phyloP scores from a whole-genome alignment of 805 yeast species.

The Kazachstania africana region DNA sequence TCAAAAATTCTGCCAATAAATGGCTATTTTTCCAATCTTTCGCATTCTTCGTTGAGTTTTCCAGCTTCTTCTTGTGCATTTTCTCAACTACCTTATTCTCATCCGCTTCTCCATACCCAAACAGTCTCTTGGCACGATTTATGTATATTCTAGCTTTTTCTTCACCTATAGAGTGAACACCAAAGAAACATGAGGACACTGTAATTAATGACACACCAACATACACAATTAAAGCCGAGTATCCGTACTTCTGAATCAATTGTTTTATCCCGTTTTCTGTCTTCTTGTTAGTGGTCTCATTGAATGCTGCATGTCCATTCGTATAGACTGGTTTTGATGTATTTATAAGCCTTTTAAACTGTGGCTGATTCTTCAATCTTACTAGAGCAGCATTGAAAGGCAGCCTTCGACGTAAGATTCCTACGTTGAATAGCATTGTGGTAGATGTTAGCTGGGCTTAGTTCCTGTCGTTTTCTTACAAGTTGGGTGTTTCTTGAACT shows the following conservation, averaged over 20 bases:
- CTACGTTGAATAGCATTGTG: too few species aligned
- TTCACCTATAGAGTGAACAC: constrained; percentile 82
- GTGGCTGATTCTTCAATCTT: too few species aligned
- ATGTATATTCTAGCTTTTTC: constrained; percentile 65
- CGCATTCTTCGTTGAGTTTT: constrained; percentile 5
- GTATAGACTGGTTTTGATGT: too few species aligned
- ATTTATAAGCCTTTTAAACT: too few species aligned
- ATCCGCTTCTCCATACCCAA: constrained; percentile 50
- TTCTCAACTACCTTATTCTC: constrained; percentile 29
- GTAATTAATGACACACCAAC: constrained; percentile 62
- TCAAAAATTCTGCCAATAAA: constrained; percentile 69
- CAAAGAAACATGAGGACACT: constrained; percentile 66
- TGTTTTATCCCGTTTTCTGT: constrained; percentile 34
- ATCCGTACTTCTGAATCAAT: constrained; percentile 77
- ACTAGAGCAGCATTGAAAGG: too few species aligned
- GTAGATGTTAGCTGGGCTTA: too few species aligned
- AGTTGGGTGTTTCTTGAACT: too few species aligned
- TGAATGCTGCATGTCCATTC: too few species aligned
- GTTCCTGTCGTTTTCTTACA: too few species aligned
- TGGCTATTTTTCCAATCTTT: constrained; percentile 25
- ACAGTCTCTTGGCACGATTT: constrained; percentile 41
- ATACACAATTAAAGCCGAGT: constrained; percentile 81
- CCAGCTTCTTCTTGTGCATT: constrained; percentile 18
- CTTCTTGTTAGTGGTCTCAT: too few species aligned
- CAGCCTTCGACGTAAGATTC: neutral